These are phyloP conservation scores for Flaveria robusta DNA, from an alignment of 129 eudicot species.

Conservation along the genomic window DNA sequence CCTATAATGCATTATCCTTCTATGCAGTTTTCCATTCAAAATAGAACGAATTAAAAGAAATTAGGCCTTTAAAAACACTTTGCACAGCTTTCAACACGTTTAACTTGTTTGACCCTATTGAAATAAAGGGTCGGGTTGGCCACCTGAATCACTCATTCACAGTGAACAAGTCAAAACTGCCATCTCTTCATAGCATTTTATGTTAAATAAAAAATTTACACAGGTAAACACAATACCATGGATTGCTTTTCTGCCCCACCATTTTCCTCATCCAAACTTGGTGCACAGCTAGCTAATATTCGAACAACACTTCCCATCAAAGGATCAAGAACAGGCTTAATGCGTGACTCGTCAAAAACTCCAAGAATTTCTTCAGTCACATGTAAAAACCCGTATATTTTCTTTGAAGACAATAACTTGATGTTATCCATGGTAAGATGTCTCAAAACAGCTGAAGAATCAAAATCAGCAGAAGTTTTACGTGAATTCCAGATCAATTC, in stretches of 20 bases:
- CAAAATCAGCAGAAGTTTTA: conserved; percentile 29
- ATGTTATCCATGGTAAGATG: conserved; percentile 57
- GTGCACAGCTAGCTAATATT: conserved; percentile 64
- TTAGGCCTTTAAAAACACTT: not conserved
- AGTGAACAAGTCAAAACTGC: not conserved
- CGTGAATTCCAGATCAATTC: conserved; percentile 43
- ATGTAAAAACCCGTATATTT: conserved; percentile 74
- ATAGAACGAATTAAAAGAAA: not conserved
- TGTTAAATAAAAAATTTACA: not conserved
- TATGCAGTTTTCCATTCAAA: not conserved
- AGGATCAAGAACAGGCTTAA: conserved; percentile 67
- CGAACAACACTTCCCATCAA: conserved; percentile 78
- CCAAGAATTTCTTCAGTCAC: conserved; percentile 76
- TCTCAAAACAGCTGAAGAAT: conserved; percentile 45
- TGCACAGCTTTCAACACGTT: not conserved
- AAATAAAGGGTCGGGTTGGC: not conserved
- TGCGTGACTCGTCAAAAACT: conserved; percentile 67
- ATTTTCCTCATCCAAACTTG: conserved; percentile 35
- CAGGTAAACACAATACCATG: conserved; percentile 39
- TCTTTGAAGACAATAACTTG: conserved; percentile 70
- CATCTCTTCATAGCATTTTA: conserved; percentile 10
- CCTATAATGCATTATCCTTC: not conserved
- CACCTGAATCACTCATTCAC: not conserved
- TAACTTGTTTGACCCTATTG: conserved; percentile 3
- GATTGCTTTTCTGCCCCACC: conserved; percentile 42